Evolutionary conservation across 148 eudicot species (phyloP).

Genomic region (Tetragonia tetragonoides): DNA sequence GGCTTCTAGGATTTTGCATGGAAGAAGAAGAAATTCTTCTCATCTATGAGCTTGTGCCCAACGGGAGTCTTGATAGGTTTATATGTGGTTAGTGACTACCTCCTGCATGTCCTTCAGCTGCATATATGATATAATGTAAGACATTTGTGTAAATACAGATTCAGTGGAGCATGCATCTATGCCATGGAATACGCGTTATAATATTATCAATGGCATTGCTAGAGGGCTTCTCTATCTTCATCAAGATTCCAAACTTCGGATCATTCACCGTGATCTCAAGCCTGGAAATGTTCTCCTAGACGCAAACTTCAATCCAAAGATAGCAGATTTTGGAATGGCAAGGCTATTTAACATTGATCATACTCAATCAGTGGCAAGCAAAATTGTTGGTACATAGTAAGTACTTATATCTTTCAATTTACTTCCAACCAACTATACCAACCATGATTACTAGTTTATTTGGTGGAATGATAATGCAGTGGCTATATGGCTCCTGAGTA

Average conservation of each 20-base stretch:
- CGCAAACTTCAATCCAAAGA: slow-evolving; percentile 31
- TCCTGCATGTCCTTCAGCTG: not conserved
- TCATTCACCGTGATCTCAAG: slow-evolving; percentile 38
- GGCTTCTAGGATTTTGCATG: slow-evolving; percentile 33
- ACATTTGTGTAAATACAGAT: slow-evolving; percentile 10
- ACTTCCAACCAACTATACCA: too few relatives aligned
- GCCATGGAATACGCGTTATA: slow-evolving; percentile 25
- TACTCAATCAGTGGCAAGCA: slow-evolving; percentile 22
- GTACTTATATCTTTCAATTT: not conserved
- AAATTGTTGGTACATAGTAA: slow-evolving; percentile 30
- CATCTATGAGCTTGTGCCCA: slow-evolving; percentile 39
- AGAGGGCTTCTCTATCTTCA: slow-evolving; percentile 36
- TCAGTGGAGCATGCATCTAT: slow-evolving; percentile 5
- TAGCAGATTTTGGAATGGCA: slow-evolving; percentile 42
- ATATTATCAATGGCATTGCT: slow-evolving; percentile 34
- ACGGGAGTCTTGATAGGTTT: slow-evolving; percentile 35
- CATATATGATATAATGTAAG: too few relatives aligned
- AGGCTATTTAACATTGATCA: slow-evolving; percentile 24
- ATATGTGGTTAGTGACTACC: slow-evolving; percentile 25
- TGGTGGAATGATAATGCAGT: slow-evolving; percentile 8
- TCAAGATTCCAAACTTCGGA: slow-evolving; percentile 27
- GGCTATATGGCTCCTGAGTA: slow-evolving; percentile 32
- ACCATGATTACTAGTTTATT: not conserved
- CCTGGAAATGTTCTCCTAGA: slow-evolving; percentile 32
- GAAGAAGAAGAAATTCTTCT: slow-evolving; percentile 37